These are phyloP conservation scores for Nyssa sinensis DNA, from an alignment of 148 eudicot species.

Conservation along the genomic window DNA sequence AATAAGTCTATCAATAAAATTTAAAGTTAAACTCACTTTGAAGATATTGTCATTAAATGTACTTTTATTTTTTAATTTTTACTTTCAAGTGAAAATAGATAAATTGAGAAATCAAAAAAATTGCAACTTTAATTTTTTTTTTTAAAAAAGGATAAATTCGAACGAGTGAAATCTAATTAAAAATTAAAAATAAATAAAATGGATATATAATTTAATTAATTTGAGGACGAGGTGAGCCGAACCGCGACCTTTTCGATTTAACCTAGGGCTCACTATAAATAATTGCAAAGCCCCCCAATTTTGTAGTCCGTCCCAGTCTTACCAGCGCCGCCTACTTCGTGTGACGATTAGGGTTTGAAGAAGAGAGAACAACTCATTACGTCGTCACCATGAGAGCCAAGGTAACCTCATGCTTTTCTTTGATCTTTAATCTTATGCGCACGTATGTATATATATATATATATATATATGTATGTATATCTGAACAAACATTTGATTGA, in stretches of 20 bases:
- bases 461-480: not conserved
- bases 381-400: slow-evolving; percentile 33
- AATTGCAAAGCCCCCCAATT: not conserved
- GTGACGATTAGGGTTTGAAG: slow-evolving; percentile 13
- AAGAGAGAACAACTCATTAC: not conserved
- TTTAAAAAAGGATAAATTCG: too few relatives aligned
- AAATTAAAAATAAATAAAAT: too few relatives aligned
- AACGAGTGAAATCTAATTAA: too few relatives aligned
- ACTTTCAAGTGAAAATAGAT: too few relatives aligned
- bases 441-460: not conserved
- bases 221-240: not conserved
- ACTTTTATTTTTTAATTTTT: too few relatives aligned
- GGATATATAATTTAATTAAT: too few relatives aligned
- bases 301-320: not conserved
- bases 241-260: not conserved
- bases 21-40: too few relatives aligned
- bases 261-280: not conserved
- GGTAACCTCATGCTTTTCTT: not conserved
- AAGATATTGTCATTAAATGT: too few relatives aligned
- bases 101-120: too few relatives aligned
- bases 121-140: too few relatives aligned
- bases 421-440: not conserved
- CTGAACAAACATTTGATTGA: not conserved
- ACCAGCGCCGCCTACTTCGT: not conserved
- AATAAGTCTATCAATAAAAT: too few relatives aligned